Base-by-base conservation (phyloP, 2,329 filamentous ascomycete species). In the Talaromyces piceae region DNA sequence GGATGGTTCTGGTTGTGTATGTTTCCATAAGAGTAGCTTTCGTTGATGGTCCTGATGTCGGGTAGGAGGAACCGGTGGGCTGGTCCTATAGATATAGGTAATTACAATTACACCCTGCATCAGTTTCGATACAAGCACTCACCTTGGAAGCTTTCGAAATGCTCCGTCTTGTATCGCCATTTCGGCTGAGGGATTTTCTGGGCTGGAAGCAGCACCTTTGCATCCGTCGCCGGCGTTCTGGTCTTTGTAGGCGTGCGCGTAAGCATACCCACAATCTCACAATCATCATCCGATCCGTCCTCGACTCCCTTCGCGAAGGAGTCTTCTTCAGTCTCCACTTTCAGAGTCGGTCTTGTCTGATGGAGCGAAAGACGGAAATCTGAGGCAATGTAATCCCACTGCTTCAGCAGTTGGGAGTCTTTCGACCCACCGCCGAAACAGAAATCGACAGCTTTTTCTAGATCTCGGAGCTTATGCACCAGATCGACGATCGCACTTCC, bases 401-500 rank as follows among this genome's bases (percentile, higher is more conserved):
- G 53, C 11, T 68, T 72, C 6, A 70, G 66, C 51, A 80, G 71
- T 0, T 63, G 53, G n/a, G 70, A 71, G 3, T 62, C 53, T 0
- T 64, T 60, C 1, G 63, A 63, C 0, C 77, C 74, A 6, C 81
- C 76, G 18, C 77, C 72, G 5, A 87, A 67, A 1, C 82, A 71
- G 0, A 71, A 68, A 4, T 77, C 72, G 1, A 88, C 73, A 0
- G 72, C 62, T 0, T 73, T 68, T 0, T 79, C 76, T 54, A 91
- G 83, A 0, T 70, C 70, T 11, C 73, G 71, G 0, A 91, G 63
- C 9, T 81, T 79, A 18, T 37, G n/a, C 2, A 77, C 76, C 18
- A 94, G 76, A 8, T 83, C 80, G 0, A 83, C 72, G n/a, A 83
- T 77, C 0, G 89, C 79, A 41, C 89, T 87, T 0, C 73, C 67